These are phyloP conservation scores for Russula earlei DNA, from an alignment of 768 basidiomycete genomes.

Conservation along the genomic window DNA sequence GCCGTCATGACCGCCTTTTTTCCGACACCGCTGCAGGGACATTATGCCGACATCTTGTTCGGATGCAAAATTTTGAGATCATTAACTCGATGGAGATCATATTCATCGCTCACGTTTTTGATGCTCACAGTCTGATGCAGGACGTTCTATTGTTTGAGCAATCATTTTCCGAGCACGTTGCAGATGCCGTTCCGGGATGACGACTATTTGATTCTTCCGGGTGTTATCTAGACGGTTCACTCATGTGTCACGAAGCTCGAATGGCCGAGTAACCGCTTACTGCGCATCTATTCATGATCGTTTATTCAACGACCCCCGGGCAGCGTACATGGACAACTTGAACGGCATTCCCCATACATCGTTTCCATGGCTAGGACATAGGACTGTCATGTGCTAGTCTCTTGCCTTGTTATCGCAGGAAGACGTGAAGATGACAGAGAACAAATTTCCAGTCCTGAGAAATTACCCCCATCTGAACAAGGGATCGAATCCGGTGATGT, in stretches of 20 bases:
- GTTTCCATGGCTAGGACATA: constrained; percentile 62
- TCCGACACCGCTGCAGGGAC: constrained; percentile 29
- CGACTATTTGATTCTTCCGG: constrained; percentile 52
- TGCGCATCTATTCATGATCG: constrained; percentile 59
- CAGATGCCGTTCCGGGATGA: constrained; percentile 41
- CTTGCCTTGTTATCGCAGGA: constrained; percentile 39
- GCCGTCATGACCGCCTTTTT: not conserved
- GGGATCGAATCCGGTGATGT: constrained; percentile 53
- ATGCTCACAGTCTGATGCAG: constrained; percentile 41
- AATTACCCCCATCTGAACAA: constrained; percentile 45
- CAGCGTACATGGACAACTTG: constrained; percentile 26
- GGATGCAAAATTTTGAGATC: constrained; percentile 35
- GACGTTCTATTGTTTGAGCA: constrained; percentile 58
- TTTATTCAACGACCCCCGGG: constrained; percentile 43
- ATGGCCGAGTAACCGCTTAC: constrained; percentile 36
- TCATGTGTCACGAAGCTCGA: constrained; percentile 28
- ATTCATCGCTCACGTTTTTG: constrained; percentile 58
- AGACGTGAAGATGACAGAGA: constrained; percentile 58
- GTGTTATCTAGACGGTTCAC: constrained; percentile 44
- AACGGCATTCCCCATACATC: constrained; percentile 37
- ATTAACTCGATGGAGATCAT: constrained; percentile 48
- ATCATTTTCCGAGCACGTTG: not conserved
- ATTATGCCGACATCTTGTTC: constrained; percentile 31
- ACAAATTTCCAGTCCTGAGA: constrained; percentile 52
- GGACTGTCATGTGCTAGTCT: constrained; percentile 41